Evolutionary conservation across 2,329 filamentous ascomycete genomes (phyloP).

Genomic region (Diplodia mutila): DNA sequence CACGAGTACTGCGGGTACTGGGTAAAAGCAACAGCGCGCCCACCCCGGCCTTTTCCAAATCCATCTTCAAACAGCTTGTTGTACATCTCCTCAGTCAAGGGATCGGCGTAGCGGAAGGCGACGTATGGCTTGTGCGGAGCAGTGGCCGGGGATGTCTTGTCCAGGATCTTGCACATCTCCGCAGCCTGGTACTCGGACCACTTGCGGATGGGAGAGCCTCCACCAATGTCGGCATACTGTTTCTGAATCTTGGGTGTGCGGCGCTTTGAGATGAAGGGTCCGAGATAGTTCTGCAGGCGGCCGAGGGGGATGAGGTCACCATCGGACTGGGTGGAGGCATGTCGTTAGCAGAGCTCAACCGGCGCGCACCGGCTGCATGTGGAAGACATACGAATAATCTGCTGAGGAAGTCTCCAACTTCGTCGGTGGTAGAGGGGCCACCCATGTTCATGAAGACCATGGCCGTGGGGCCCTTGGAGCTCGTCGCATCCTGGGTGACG

Average conservation of each 20-base stretch:
- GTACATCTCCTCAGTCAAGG: slow-evolving; percentile 94
- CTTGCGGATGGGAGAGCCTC: slow-evolving; percentile 95
- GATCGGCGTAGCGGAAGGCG: slow-evolving; percentile 92
- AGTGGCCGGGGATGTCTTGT: slow-evolving; percentile 86
- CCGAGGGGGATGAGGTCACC: slow-evolving; percentile 95
- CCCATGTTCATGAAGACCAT: slow-evolving; percentile 99
- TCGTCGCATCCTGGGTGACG: slow-evolving; percentile 75
- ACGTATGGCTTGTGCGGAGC: slow-evolving; percentile 98
- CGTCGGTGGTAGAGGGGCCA: slow-evolving; percentile 82
- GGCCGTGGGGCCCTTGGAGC: slow-evolving; percentile 80
- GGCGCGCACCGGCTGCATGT: neutral
- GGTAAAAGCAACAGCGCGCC: slow-evolving; percentile 92
- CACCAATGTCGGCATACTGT: slow-evolving; percentile 93
- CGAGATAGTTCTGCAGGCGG: slow-evolving; percentile 85
- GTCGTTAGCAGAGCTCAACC: neutral
- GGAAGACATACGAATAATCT: slow-evolving; percentile 80
- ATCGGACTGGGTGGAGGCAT: slow-evolving; percentile 66
- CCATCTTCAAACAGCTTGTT: slow-evolving; percentile 80
- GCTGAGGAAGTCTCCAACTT: slow-evolving; percentile 88
- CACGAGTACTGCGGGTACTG: slow-evolving; percentile 99
- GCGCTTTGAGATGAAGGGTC: slow-evolving; percentile 80
- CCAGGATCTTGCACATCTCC: slow-evolving; percentile 97
- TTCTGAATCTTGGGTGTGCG: slow-evolving; percentile 96
- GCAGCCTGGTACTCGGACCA: slow-evolving; percentile 94
- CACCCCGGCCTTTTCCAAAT: slow-evolving; percentile 87